Conservation (phyloP, 2,329 filamentous ascomycete species). For the Fusarium albidum region DNA sequence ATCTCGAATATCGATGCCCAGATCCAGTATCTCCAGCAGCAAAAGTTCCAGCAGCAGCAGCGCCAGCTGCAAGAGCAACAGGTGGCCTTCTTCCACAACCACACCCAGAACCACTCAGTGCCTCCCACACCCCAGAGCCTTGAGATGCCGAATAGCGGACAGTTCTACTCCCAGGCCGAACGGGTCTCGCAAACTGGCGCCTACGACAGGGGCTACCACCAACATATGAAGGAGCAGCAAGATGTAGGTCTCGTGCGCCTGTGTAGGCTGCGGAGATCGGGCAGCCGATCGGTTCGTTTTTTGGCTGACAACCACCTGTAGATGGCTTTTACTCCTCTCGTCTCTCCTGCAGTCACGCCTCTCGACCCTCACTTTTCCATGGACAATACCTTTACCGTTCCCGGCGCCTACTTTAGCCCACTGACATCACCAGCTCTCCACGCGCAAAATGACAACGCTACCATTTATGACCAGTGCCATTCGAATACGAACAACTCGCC, state of each 20-base stretch:
- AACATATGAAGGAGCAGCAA: constrained; percentile 73
- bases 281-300: not conserved
- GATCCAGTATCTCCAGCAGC: constrained; percentile 71
- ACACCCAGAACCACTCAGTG: constrained; percentile 67
- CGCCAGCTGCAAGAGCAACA: constrained; percentile 66
- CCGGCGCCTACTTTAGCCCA: constrained; percentile 81
- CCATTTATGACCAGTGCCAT: constrained; percentile 38
- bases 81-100: constrained; percentile 61
- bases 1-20: constrained; percentile 70
- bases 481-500: constrained; percentile 58
- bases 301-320: constrained; percentile 44
- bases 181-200: constrained; percentile 63
- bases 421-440: constrained; percentile 82
- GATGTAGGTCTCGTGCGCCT: constrained; percentile 57
- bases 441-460: constrained; percentile 51
- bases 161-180: constrained; percentile 68
- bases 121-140: constrained; percentile 84
- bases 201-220: constrained; percentile 70
- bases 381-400: constrained; percentile 67
- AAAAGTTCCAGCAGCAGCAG: constrained; percentile 68
- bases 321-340: constrained; percentile 82
- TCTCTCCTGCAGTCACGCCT: constrained; percentile 85
- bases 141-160: constrained; percentile 68
- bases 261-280: not conserved
- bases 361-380: constrained; percentile 75